Percentiles rank a stretch among this genome's conserved stretches.
Conservation (phyloP, 768 basidiomycete species). For the Megacollybia marginata region DNA sequence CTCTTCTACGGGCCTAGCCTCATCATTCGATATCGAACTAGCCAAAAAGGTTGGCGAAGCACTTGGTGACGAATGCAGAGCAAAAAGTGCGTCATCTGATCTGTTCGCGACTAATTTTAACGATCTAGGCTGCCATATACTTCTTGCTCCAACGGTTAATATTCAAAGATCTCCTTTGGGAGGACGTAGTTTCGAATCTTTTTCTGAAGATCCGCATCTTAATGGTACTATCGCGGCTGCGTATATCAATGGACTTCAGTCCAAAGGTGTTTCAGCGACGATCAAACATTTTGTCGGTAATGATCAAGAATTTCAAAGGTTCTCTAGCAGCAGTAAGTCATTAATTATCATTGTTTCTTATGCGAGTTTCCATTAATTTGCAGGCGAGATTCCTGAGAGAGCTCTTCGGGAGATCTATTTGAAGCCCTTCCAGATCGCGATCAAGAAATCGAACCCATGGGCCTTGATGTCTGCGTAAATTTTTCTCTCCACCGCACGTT, state of each 20-base stretch:
- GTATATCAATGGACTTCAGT: slow-evolving; percentile 58
- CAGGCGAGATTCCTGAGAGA: slow-evolving; percentile 46
- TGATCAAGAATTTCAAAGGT: slow-evolving; percentile 54
- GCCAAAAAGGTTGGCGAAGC: slow-evolving; percentile 38
- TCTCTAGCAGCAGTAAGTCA: slow-evolving; percentile 37
- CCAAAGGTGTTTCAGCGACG: slow-evolving; percentile 47
- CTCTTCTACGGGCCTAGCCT: slow-evolving; percentile 46
- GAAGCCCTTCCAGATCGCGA: slow-evolving; percentile 54
- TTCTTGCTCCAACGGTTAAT: slow-evolving; percentile 61
- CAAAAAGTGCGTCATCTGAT: slow-evolving; percentile 29
- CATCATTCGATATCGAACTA: slow-evolving; percentile 48
- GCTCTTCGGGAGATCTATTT: slow-evolving; percentile 62
- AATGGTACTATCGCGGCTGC: slow-evolving; percentile 50
- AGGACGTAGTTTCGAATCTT: slow-evolving; percentile 54
- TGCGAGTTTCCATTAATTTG: not conserved
- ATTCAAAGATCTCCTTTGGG: slow-evolving; percentile 54
- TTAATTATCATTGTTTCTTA: not conserved
- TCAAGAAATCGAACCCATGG: slow-evolving; percentile 47
- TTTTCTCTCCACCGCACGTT: not conserved
- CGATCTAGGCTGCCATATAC: slow-evolving; percentile 30
- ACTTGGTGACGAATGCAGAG: slow-evolving; percentile 45
- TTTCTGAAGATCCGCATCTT: slow-evolving; percentile 54
- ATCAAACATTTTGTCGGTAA: slow-evolving; percentile 62
- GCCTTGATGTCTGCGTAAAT: slow-evolving; percentile 53
- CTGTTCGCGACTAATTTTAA: slow-evolving; percentile 1